These are phyloP conservation scores for Fusarium irregulare DNA, from an alignment of 2,329 filamentous ascomycete species.

Conservation along the genomic window DNA sequence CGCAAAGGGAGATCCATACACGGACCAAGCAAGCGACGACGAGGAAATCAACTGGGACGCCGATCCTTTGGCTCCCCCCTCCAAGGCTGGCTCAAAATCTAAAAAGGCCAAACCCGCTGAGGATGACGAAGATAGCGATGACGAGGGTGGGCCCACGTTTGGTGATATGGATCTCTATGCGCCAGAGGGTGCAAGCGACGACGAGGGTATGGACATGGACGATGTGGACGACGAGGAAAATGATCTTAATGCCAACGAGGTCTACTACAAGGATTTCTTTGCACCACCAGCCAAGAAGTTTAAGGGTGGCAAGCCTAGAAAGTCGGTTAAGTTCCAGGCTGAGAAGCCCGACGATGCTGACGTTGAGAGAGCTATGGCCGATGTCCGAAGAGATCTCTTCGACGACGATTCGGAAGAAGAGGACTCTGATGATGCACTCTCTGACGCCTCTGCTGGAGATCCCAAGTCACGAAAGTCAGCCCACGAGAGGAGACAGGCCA, in stretches of 20 bases:
- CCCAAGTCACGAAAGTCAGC: slow-evolving; percentile 80
- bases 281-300: slow-evolving; percentile 83
- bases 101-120: slow-evolving; percentile 44
- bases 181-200: slow-evolving; percentile 74
- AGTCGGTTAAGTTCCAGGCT: slow-evolving; percentile 55
- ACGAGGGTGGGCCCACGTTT: slow-evolving; percentile 86
- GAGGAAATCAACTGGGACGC: slow-evolving; percentile 89
- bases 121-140: slow-evolving; percentile 63
- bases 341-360: slow-evolving; percentile 69
- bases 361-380: slow-evolving; percentile 83
- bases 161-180: slow-evolving; percentile 80
- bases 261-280: slow-evolving; percentile 95
- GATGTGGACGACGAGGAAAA: slow-evolving; percentile 68
- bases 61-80: slow-evolving; percentile 69
- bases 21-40: slow-evolving; percentile 81
- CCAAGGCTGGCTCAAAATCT: slow-evolving; percentile 47
- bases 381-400: slow-evolving; percentile 90
- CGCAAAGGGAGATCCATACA: slow-evolving; percentile 77
- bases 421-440: slow-evolving; percentile 72
- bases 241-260: slow-evolving; percentile 81
- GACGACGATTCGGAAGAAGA: slow-evolving; percentile 77
- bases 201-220: slow-evolving; percentile 68
- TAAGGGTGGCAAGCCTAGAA: slow-evolving; percentile 61
- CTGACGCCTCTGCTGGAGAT: slow-evolving; percentile 75
- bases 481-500: slow-evolving; percentile 87